Evolutionary conservation across 139 green algal genomes (phyloP), one percentile per base, ranked within the genome.

Genomic region (Choricystis sp.): DNA sequence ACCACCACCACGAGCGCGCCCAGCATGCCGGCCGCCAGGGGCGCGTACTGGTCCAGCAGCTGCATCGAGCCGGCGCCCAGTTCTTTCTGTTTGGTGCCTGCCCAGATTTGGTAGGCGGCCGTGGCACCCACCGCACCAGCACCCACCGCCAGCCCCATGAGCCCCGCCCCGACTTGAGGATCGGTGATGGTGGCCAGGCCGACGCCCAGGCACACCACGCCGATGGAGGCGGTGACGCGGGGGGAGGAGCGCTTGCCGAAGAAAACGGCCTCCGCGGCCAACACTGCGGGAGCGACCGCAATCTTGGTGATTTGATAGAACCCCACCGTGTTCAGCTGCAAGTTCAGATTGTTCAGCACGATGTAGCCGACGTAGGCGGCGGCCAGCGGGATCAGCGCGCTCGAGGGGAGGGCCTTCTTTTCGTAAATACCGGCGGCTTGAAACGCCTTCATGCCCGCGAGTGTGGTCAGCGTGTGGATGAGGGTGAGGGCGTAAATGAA

Each of bases 251-350:
- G 59, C 14, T 71, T 74, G 24, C 75, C 61, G 59, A 86, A 90
- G 40, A 82, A 69, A 0, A 87, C 20, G 23, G 79, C 62, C 62
- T 95, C 83, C 21, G 92, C 71, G 1, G 61, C 68, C 40, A 95
- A 75, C 1, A 95, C 85, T 3, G 86, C 84, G 24, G 88, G 88
- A 2, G 87, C 85, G 0, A 96, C 83, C 5, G 83, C 84, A 40
- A 95, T 94, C 71, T 94, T 94, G 66, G 84, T 86, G 14, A 91
- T 80, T 69, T 94, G 86, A 66, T 92, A 94, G 71, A 94, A 94
- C 5, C 86, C 82, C 0, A 94, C 82, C 1, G 79, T 89, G 79
- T 96, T 96, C 16, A 94, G 40, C 56, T 91, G 85, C 0, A 96
- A 67, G 48, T 81, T 90, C 0, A 94, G 68, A 64, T 95, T 96